Evolutionary conservation across 1,284 basidiomycete species (phyloP), one percentile per base, ranked within the genome.

Genomic region (Peniophora sp.): DNA sequence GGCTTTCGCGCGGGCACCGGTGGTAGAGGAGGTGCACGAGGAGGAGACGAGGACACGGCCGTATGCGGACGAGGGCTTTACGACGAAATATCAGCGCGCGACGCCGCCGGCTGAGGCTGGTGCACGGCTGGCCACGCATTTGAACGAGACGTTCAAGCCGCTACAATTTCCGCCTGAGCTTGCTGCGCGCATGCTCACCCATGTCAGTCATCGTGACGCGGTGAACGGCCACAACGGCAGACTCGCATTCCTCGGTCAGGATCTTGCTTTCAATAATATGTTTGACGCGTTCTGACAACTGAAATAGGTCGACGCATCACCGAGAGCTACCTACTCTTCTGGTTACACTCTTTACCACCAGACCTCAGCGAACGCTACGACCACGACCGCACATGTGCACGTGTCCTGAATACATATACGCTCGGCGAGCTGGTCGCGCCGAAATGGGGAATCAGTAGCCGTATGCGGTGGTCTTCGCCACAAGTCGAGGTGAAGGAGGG

Each of bases 351-450:
- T n/a, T 67, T 71, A 27, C 68, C 80, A 18, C 68, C 68, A 41
- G 43, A 68, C 70, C 15, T 62, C 68, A 12, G 69, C 80, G 49
- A 54, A 56, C n/a, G 23, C 20, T 64, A 64, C 49, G 78, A 85
- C 65, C 71, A 81, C 50, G 78, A 84, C 35, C 67, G 67, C 17
- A 71, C 88, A 42, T 59, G 70, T 17, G 68, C 74, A 43, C 75
- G 74, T 36, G 70, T 79, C 9, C 60, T 90, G 35, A 81, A 85
- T 60, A 81, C 86, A 0, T 81, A 85, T 59, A 62, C 78, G 17
- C 67, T 91, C 32, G 88, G 88, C 35, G 78, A 88, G 62, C 71
- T 79, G 57, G 74, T 91, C 47, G 88, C 83, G 22, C 74, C 78
- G n/a, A 69, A 67, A 32, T 91, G 88, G 88, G 73, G 76, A 11